Percentiles rank a stretch among this genome's conserved stretches.
Conservation (phyloP, 345 rosid species). For the Rhizophora mangle region DNA sequence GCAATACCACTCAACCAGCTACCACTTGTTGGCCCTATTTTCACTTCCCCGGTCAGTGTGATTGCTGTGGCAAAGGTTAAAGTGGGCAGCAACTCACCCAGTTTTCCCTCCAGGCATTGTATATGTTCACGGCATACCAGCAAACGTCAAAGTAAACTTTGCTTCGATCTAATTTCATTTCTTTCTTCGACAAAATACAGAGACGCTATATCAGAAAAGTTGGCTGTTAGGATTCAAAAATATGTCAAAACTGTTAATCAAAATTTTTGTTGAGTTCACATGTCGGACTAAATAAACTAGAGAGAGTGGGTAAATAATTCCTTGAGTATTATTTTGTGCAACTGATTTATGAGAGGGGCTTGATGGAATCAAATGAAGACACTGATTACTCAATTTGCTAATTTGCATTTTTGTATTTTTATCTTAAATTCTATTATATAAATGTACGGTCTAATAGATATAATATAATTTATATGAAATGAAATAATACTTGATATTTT, state of each 20-base stretch:
- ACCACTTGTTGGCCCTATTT: slow-evolving; percentile 52
- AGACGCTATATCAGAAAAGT: not conserved
- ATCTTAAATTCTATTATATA: too few relatives aligned
- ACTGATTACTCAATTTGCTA: too few relatives aligned
- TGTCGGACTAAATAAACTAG: not conserved
- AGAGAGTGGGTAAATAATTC: not conserved
- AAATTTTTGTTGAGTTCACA: not conserved
- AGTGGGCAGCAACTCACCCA: slow-evolving; percentile 50
- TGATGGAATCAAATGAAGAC: too few relatives aligned
- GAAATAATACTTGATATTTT: rapidly evolving
- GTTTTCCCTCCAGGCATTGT: slow-evolving; percentile 59
- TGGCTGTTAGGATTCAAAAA: not conserved
- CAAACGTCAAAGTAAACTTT: slow-evolving; percentile 39
- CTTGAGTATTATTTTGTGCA: too few relatives aligned
- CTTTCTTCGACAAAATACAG: not conserved
- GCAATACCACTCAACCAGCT: slow-evolving; percentile 51
- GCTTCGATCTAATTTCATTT: not conserved
- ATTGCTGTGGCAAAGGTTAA: slow-evolving; percentile 49
- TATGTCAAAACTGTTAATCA: not conserved
- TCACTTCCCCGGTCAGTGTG: slow-evolving; percentile 52
- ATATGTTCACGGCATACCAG: slow-evolving; percentile 46
- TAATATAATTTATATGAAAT: too few relatives aligned
- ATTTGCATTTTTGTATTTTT: too few relatives aligned
- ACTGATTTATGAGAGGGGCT: too few relatives aligned
- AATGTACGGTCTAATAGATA: rapidly evolving